A percentile compares a stretch with the other conserved stretches of the same genome.
phyloP scores from a whole-genome alignment of 2,329 filamentous ascomycete genomes.

The Diaporthe amygdali region DNA sequence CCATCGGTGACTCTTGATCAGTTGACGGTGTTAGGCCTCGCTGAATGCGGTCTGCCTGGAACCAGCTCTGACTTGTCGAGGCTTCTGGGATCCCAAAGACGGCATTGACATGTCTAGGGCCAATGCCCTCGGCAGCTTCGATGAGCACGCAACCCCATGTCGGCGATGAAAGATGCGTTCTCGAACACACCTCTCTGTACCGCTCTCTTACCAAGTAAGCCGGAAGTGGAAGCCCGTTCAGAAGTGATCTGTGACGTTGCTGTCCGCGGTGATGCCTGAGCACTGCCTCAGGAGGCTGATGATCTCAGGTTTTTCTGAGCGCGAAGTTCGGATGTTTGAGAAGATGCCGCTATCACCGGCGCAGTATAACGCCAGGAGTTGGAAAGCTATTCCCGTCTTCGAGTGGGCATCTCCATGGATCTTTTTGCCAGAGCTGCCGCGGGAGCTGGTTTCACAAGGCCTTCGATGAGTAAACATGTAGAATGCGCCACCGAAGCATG shows the following conservation, averaged over 20 bases:
- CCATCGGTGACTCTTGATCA: background rate
- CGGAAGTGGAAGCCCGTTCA: background rate
- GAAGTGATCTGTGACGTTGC: background rate
- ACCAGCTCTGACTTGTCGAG: background rate
- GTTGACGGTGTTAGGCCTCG: background rate
- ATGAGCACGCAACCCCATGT: background rate
- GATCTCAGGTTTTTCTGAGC: background rate
- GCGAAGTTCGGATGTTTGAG: constrained; percentile 10
- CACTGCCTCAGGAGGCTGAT: background rate
- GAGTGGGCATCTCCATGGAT: background rate
- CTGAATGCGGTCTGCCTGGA: background rate
- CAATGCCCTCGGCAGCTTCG: background rate
- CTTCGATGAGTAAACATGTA: background rate
- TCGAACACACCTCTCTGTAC: background rate
- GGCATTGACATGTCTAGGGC: background rate
- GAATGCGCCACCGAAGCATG: background rate
- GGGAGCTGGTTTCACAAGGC: background rate
- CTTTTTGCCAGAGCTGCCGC: background rate
- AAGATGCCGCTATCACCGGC: constrained; percentile 1
- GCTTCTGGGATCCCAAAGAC: background rate
- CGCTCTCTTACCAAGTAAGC: background rate
- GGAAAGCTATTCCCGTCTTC: background rate
- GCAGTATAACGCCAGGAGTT: background rate
- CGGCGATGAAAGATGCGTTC: background rate
- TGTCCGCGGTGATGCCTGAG: background rate